A percentile compares a stretch with the other conserved stretches of the same genome.
Evolutionary conservation across 2,329 filamentous ascomycete genomes (phyloP).

Genomic region (Fusarium luffae): DNA sequence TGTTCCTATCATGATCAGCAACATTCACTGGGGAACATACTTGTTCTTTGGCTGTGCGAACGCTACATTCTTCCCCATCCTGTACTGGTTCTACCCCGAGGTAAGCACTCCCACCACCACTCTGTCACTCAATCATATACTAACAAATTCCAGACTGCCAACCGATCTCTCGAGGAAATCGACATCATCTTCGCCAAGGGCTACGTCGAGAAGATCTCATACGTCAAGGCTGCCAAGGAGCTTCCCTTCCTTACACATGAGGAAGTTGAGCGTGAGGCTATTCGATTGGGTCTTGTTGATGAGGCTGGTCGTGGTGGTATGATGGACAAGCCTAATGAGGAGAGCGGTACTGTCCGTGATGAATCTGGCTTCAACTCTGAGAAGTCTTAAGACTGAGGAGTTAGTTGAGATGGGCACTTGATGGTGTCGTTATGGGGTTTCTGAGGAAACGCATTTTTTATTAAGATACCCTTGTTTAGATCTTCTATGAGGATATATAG

Average conservation of each 20-base stretch:
- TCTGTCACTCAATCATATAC: rapidly evolving
- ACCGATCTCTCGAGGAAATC: conserved; percentile 64
- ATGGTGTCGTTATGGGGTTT: not conserved
- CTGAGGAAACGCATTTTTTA: conserved; percentile 11
- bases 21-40: conserved; percentile 64
- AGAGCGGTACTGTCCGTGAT: conserved; percentile 29
- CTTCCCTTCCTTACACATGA: conserved; percentile 63
- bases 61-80: conserved; percentile 62
- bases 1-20: conserved; percentile 72
- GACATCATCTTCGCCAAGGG: conserved; percentile 71
- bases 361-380: conserved; percentile 36
- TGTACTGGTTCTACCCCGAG: conserved; percentile 60
- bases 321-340: conserved; percentile 32
- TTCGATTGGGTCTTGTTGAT: conserved; percentile 40
- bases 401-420: too few relatives aligned
- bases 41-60: conserved; percentile 64
- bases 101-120: not conserved
- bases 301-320: conserved; percentile 27
- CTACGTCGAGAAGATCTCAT: conserved; percentile 67
- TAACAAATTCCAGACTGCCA: conserved; percentile 48
- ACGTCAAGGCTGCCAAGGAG: conserved; percentile 67
- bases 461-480: conserved; percentile 29
- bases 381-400: conserved; percentile 17
- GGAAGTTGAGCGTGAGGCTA: conserved; percentile 63
- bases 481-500: not conserved